These are phyloP conservation scores for Adansonia rubrostipa DNA, from an alignment of 441 rosid species.

Conservation along the genomic window DNA sequence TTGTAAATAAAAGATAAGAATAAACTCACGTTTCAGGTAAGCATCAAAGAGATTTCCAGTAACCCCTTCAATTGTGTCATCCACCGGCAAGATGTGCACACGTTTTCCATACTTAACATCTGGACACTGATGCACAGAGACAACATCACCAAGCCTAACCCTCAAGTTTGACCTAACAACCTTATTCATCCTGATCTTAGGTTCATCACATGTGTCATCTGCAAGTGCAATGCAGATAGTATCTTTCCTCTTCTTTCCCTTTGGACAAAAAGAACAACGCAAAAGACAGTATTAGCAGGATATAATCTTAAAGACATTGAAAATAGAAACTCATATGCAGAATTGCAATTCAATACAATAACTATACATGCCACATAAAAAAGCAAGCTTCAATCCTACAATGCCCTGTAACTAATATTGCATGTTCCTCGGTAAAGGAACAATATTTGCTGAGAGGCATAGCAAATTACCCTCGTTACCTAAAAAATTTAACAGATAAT, in stretches of 20 bases:
- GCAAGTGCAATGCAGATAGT: conserved; percentile 81
- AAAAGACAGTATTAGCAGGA: background rate
- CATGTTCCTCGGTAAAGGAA: background rate
- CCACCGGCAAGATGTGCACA: too few species aligned
- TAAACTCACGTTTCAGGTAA: conserved; percentile 75
- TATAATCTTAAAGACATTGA: background rate
- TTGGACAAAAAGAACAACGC: conserved; percentile 16
- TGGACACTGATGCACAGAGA: conserved; percentile 66
- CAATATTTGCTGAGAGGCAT: background rate
- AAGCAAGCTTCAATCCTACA: background rate
- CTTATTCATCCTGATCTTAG: too few species aligned
- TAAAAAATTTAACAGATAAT: background rate
- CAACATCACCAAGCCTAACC: conserved; percentile 91
- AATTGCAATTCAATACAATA: background rate
- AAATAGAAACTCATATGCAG: background rate
- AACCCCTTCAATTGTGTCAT: too few species aligned
- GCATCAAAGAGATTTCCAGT: conserved; percentile 51
- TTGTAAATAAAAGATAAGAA: conserved; percentile 5
- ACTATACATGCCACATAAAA: background rate
- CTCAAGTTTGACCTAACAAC: conserved; percentile 69
- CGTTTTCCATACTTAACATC: too few species aligned
- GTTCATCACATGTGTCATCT: conserved; percentile 65
- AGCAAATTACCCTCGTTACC: background rate
- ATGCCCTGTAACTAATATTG: background rate
- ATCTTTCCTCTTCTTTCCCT: conserved; percentile 91